Percentiles rank a stretch among this genome's conserved stretches.
phyloP scores from a whole-genome alignment of 176 grass and related monocot genomes.

The Raddia distichophylla region DNA sequence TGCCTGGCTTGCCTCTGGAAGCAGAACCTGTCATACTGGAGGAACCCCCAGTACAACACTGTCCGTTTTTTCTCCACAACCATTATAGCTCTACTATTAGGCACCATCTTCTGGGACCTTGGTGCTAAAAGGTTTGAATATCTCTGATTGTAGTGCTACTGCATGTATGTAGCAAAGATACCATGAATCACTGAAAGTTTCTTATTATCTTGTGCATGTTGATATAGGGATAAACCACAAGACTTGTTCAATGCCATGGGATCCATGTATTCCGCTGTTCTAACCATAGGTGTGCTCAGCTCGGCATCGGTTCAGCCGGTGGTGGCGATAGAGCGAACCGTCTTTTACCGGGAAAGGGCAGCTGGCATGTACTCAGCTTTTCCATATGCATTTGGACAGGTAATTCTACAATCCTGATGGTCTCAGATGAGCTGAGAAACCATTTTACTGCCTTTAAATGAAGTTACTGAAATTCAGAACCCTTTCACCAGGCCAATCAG shows the following conservation, averaged over 20 bases:
- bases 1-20: slow-evolving; percentile 14
- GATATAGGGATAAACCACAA: slow-evolving; percentile 17
- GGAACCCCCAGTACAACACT: background rate
- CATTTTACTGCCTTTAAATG: background rate
- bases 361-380: slow-evolving; percentile 29
- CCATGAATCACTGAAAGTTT: background rate
- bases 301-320: slow-evolving; percentile 16
- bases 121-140: background rate
- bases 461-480: background rate
- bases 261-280: slow-evolving; percentile 18
- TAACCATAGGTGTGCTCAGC: background rate
- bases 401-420: background rate
- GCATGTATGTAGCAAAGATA: no score
- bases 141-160: no score
- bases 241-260: slow-evolving; percentile 25
- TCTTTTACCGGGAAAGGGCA: slow-evolving; percentile 29
- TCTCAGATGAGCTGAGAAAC: background rate
- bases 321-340: background rate
- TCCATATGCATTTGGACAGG: slow-evolving; percentile 26
- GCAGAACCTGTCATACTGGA: slow-evolving; percentile 25
- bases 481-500: background rate
- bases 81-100: slow-evolving; percentile 4
- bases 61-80: slow-evolving; percentile 23
- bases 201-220: background rate
- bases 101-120: slow-evolving; percentile 24